Conservation (phyloP, 768 basidiomycete species). For the Panaeolus cyanescens region DNA sequence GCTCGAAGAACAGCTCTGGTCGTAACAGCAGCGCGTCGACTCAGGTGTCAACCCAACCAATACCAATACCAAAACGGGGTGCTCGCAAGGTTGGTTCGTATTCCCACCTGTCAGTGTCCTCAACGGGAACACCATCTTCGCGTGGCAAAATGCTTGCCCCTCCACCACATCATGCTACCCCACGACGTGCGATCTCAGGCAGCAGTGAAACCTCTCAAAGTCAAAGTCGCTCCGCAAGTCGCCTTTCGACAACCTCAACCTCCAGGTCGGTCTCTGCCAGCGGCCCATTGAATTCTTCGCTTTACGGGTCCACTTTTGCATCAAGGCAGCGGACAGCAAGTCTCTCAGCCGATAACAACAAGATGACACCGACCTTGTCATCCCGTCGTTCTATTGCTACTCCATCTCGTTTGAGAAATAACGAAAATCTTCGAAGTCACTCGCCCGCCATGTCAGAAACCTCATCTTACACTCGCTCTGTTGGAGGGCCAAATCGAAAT, state of each 20-base stretch:
- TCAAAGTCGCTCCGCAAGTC: slow-evolving; percentile 55
- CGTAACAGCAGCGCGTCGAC: slow-evolving; percentile 56
- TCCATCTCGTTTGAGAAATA: slow-evolving; percentile 43
- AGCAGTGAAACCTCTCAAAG: slow-evolving; percentile 34
- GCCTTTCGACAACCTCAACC: slow-evolving; percentile 54
- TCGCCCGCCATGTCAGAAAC: slow-evolving; percentile 70
- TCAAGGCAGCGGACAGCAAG: slow-evolving; percentile 85
- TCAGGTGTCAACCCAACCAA: slow-evolving; percentile 12
- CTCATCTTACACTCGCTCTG: slow-evolving; percentile 53
- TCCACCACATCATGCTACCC: slow-evolving; percentile 34
- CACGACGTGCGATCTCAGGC: slow-evolving; percentile 54
- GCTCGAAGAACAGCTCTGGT: slow-evolving; percentile 60
- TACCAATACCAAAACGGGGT: slow-evolving; percentile 8
- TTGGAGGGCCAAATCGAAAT: slow-evolving; percentile 41
- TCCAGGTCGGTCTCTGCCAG: slow-evolving; percentile 61
- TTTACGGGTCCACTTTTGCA: slow-evolving; percentile 71
- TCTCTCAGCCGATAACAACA: slow-evolving; percentile 41
- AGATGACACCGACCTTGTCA: slow-evolving; percentile 34
- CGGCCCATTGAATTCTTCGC: slow-evolving; percentile 53
- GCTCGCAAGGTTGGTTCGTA: slow-evolving; percentile 30
- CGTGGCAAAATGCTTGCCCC: slow-evolving; percentile 49
- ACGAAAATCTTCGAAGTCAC: slow-evolving; percentile 38
- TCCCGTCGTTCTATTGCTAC: slow-evolving; percentile 21
- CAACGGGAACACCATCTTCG: slow-evolving; percentile 24
- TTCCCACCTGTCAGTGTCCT: slow-evolving; percentile 31